phyloP scores from a whole-genome alignment of 495 filamentous ascomycete genomes.

The Choiromyces venosus region DNA sequence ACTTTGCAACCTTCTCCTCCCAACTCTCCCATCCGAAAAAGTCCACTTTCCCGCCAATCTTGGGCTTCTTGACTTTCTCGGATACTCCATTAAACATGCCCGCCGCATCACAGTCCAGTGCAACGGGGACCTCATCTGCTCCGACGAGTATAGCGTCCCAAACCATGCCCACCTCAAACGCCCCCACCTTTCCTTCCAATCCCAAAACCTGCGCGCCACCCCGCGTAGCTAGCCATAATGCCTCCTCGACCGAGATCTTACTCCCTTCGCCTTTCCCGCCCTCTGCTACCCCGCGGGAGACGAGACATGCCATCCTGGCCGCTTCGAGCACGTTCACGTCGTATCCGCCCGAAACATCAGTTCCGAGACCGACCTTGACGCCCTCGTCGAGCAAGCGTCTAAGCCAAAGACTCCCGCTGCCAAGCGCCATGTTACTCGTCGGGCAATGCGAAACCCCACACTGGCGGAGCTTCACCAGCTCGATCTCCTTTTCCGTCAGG shows the following conservation, averaged over 20 bases:
- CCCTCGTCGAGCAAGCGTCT: slow-evolving; percentile 66
- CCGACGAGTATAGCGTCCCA: slow-evolving; percentile 80
- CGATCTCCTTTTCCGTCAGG: slow-evolving; percentile 58
- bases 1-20: slow-evolving; percentile 75
- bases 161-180: slow-evolving; percentile 77
- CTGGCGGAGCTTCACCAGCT: slow-evolving; percentile 54
- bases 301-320: slow-evolving; percentile 69
- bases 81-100: not conserved
- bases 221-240: slow-evolving; percentile 73
- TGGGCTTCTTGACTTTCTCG: not conserved
- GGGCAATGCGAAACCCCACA: slow-evolving; percentile 80
- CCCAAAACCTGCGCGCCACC: slow-evolving; percentile 76
- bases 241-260: slow-evolving; percentile 77
- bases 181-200: slow-evolving; percentile 61
- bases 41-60: slow-evolving; percentile 52
- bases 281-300: slow-evolving; percentile 62
- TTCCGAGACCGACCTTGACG: slow-evolving; percentile 75
- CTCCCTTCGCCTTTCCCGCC: slow-evolving; percentile 43
- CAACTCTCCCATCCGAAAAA: slow-evolving; percentile 79
- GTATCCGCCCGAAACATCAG: slow-evolving; percentile 84
- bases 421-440: slow-evolving; percentile 71
- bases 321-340: slow-evolving; percentile 70
- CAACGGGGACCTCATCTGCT: slow-evolving; percentile 48
- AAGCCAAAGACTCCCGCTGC: slow-evolving; percentile 67
- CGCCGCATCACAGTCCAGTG: not conserved